Percentiles rank a stretch among this genome's conserved stretches.
These are phyloP conservation scores for Ceratobasidium sp. DNA, from an alignment of 1,284 basidiomycete genomes.

Conservation along the genomic window DNA sequence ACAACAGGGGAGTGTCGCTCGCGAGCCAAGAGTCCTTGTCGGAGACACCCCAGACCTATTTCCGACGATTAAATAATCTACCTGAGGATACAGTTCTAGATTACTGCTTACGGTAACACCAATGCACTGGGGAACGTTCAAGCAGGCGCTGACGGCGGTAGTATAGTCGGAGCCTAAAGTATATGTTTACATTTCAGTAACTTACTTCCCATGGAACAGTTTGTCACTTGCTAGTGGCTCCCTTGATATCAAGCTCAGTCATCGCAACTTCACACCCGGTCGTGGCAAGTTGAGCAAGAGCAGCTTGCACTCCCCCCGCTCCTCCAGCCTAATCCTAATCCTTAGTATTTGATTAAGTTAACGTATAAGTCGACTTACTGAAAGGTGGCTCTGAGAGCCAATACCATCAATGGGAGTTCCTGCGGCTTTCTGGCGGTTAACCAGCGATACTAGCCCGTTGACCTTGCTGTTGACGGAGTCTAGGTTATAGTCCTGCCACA, in stretches of 20 bases:
- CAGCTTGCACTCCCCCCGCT: conserved; percentile 47
- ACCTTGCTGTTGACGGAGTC: conserved; percentile 39
- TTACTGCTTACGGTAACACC: conserved; percentile 59
- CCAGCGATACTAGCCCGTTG: conserved; percentile 19
- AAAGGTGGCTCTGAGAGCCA: conserved; percentile 57
- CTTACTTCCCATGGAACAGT: not conserved
- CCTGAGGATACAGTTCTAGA: not conserved
- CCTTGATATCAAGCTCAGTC: conserved; percentile 51
- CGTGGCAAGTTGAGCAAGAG: conserved; percentile 46
- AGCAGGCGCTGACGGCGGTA: conserved; percentile 64
- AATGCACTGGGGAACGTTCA: conserved; percentile 62
- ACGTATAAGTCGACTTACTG: conserved; percentile 46
- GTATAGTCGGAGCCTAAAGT: conserved; percentile 60
- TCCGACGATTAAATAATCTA: conserved; percentile 59
- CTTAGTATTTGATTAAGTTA: conserved; percentile 12
- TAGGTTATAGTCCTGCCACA: conserved; percentile 41
- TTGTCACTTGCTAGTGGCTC: conserved; percentile 10
- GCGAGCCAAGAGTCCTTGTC: conserved; percentile 54
- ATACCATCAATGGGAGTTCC: conserved; percentile 49
- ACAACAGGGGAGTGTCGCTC: conserved; percentile 58
- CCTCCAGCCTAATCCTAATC: conserved; percentile 42
- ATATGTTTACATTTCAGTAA: not conserved
- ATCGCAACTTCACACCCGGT: conserved; percentile 50
- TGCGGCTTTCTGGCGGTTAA: conserved; percentile 29
- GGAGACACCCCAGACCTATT: conserved; percentile 51